phyloP scores from a whole-genome alignment of 2,329 filamentous ascomycete genomes.

The Penicillium sp. region DNA sequence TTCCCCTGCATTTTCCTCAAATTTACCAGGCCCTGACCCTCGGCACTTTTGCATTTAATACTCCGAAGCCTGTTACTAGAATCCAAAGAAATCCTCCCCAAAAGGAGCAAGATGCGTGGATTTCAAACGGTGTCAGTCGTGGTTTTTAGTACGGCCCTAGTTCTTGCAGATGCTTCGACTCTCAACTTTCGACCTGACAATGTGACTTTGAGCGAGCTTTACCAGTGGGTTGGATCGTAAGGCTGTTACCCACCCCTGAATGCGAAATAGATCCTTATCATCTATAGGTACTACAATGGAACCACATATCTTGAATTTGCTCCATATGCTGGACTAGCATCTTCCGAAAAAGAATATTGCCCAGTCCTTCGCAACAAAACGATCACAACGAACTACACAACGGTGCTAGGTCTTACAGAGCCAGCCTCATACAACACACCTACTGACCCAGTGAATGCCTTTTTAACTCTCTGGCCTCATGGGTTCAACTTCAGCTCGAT shows the following conservation, averaged over 20 bases:
- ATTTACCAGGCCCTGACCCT: background rate
- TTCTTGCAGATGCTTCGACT: background rate
- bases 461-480: background rate
- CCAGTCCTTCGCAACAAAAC: background rate
- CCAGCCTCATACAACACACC: background rate
- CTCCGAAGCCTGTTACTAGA: background rate
- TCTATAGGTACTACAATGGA: background rate
- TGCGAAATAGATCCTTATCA: background rate
- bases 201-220: background rate
- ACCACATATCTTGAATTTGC: background rate
- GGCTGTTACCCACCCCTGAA: background rate
- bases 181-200: background rate
- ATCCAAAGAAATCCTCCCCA: too few species aligned
- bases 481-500: background rate
- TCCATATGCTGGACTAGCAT: background rate
- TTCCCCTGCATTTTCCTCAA: background rate
- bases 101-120: background rate
- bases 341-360: background rate
- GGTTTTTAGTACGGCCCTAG: background rate
- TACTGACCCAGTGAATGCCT: background rate
- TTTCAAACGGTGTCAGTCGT: background rate
- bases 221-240: background rate
- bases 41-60: background rate
- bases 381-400: background rate
- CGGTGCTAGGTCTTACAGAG: background rate